Conservation (phyloP, 1,284 basidiomycete genomes). For the Pisolithus thermaeus region DNA sequence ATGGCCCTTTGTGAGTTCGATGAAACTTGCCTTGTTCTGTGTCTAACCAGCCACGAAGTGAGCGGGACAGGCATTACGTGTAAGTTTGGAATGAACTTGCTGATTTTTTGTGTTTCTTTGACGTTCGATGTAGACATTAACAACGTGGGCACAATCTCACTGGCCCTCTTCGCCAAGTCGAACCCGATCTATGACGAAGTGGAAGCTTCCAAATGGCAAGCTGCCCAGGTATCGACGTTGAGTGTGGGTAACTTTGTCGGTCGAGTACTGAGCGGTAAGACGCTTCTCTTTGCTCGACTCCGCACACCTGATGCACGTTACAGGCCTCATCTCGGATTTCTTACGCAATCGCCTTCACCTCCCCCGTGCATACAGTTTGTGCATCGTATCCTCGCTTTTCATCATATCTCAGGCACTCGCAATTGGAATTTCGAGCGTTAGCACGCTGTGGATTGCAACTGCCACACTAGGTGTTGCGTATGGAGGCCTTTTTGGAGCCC, state of each 20-base stretch:
- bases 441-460: conserved; percentile 72
- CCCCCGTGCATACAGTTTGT: conserved; percentile 69
- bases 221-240: conserved; percentile 79
- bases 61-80: conserved; percentile 89
- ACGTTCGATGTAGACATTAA: conserved; percentile 65
- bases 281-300: background rate
- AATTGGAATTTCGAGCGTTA: conserved; percentile 52
- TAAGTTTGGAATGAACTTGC: conserved; percentile 30
- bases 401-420: conserved; percentile 65
- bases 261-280: conserved; percentile 67
- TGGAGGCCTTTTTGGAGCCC: conserved; percentile 72
- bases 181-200: conserved; percentile 59
- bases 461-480: conserved; percentile 69
- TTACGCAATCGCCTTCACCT: conserved; percentile 52
- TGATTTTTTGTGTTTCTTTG: background rate
- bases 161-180: conserved; percentile 72
- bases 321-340: conserved; percentile 72
- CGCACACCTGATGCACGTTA: background rate
- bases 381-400: conserved; percentile 61
- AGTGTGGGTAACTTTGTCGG: conserved; percentile 83
- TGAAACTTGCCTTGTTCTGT: background rate
- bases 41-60: conserved; percentile 39
- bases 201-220: conserved; percentile 72
- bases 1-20: conserved; percentile 59
- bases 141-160: conserved; percentile 90